phyloP scores from a whole-genome alignment of 2,329 filamentous ascomycete species.

The Clarireedia hainanense region DNA sequence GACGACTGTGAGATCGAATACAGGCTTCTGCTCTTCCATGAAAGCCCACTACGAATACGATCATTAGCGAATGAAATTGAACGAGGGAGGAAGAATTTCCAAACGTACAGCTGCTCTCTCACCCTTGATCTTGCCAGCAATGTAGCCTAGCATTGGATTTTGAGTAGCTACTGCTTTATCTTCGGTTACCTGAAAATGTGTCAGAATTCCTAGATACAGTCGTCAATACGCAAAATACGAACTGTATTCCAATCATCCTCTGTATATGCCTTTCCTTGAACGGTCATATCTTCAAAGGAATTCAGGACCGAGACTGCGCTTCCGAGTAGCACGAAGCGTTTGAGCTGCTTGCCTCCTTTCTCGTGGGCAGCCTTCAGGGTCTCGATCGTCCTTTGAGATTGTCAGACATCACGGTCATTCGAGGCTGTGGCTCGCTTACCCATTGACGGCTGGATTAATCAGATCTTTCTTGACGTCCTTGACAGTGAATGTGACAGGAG shows the following conservation, averaged over 20 bases:
- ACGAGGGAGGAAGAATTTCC: not conserved
- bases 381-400: conserved; percentile 45
- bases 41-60: conserved; percentile 42
- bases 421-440: not conserved
- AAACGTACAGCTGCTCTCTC: conserved; percentile 44
- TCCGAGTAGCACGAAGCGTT: conserved; percentile 39
- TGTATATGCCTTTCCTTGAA: conserved; percentile 44
- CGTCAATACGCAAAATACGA: conserved; percentile 19
- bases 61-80: not conserved
- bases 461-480: conserved; percentile 31
- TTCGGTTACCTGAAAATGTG: conserved; percentile 8
- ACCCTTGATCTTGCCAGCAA: conserved; percentile 49
- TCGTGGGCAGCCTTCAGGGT: conserved; percentile 63
- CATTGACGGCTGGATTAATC: conserved; percentile 46
- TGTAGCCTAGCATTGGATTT: conserved; percentile 26
- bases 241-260: conserved; percentile 48
- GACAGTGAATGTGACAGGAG: conserved; percentile 35
- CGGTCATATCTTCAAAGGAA: conserved; percentile 44
- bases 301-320: conserved; percentile 51
- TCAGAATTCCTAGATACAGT: not conserved
- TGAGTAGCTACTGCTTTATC: conserved; percentile 32
- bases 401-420: not conserved
- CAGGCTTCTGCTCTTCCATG: conserved; percentile 40
- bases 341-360: conserved; percentile 34
- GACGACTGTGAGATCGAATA: conserved; percentile 52